Conservation (phyloP, 1,139 yeast genomes). For the Magnusiomyces tetraspermus region DNA sequence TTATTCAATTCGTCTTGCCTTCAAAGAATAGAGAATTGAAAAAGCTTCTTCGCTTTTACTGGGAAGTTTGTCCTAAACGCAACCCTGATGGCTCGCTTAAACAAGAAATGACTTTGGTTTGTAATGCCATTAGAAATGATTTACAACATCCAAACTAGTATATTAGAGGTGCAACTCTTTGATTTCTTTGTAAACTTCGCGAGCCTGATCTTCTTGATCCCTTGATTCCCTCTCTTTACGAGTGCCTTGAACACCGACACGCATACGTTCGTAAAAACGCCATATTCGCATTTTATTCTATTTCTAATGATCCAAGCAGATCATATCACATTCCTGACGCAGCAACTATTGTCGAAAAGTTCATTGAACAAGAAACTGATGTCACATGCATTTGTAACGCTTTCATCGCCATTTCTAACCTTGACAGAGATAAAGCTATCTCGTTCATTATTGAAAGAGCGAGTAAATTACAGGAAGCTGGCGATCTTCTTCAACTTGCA, state of each 20-base stretch:
- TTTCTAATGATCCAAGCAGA: conserved; percentile 63
- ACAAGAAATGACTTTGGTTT: conserved; percentile 97
- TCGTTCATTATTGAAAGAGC: conserved; percentile 69
- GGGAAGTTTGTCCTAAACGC: conserved; percentile 96
- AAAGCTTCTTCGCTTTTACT: conserved; percentile 85
- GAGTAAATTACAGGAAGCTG: conserved; percentile 54
- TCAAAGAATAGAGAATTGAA: conserved; percentile 84
- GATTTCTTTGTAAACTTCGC: conserved; percentile 80
- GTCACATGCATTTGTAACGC: conserved; percentile 95
- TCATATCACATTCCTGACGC: conserved; percentile 86
- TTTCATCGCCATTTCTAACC: conserved; percentile 72
- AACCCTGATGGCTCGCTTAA: conserved; percentile 84
- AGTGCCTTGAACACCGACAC: conserved; percentile 90
- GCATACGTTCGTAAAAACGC: conserved; percentile 98
- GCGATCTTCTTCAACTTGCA: conserved; percentile 78
- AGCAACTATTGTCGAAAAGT: conserved; percentile 65
- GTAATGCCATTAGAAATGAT: conserved; percentile 96
- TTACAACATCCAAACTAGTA: conserved; percentile 97
- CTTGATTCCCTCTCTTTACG: conserved; percentile 83
- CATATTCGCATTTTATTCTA: conserved; percentile 78
- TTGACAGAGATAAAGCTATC: conserved; percentile 79
- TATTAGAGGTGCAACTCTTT: conserved; percentile 87
- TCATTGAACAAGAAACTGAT: conserved; percentile 75
- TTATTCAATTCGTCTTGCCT: conserved; percentile 95
- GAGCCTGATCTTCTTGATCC: conserved; percentile 95